A percentile compares a stretch with the other conserved stretches of the same genome.
These are phyloP conservation scores for Xylaria sp. DNA, from an alignment of 2,329 filamentous ascomycete genomes.

Conservation along the genomic window DNA sequence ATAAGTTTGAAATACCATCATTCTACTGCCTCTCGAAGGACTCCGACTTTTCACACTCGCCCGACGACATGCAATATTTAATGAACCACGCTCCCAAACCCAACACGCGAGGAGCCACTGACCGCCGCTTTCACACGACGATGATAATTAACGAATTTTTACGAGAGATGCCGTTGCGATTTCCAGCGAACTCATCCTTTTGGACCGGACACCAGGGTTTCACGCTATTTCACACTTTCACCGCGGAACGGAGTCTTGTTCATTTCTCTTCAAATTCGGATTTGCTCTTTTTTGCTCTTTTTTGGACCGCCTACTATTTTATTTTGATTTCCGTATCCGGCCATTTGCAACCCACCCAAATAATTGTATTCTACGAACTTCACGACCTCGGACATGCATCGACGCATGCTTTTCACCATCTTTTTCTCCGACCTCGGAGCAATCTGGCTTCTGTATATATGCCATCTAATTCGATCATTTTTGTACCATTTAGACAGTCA, in stretches of 20 bases:
- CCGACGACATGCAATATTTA: constrained; percentile 21
- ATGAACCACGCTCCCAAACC: constrained; percentile 21
- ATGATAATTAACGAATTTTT: constrained; percentile 35
- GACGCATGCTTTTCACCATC: constrained; percentile 15
- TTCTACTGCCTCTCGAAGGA: constrained; percentile 5
- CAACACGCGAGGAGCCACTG: constrained; percentile 12
- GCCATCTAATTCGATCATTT: background rate
- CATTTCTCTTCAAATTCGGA: background rate
- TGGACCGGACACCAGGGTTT: constrained; percentile 1
- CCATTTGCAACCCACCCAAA: constrained; percentile 14
- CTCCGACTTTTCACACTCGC: constrained; percentile 21
- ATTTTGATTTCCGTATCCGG: background rate
- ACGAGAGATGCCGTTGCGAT: constrained; percentile 32
- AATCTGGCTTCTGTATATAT: constrained; percentile 12
- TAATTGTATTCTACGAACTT: constrained; percentile 27
- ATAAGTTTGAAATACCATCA: constrained; percentile 25
- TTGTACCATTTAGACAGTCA: constrained; percentile 25
- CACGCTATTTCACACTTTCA: constrained; percentile 19
- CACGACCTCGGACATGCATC: constrained; percentile 12
- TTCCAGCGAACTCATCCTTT: constrained; percentile 22
- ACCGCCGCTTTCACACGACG: constrained; percentile 29
- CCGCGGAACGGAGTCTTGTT: constrained; percentile 6
- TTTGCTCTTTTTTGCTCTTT: background rate
- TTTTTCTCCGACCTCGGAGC: background rate
- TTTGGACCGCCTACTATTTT: constrained; percentile 3